Evolutionary conservation across 2,329 filamentous ascomycete species (phyloP), one percentile per base, ranked within the genome.

Genomic region (Domatiomyces globalis): DNA sequence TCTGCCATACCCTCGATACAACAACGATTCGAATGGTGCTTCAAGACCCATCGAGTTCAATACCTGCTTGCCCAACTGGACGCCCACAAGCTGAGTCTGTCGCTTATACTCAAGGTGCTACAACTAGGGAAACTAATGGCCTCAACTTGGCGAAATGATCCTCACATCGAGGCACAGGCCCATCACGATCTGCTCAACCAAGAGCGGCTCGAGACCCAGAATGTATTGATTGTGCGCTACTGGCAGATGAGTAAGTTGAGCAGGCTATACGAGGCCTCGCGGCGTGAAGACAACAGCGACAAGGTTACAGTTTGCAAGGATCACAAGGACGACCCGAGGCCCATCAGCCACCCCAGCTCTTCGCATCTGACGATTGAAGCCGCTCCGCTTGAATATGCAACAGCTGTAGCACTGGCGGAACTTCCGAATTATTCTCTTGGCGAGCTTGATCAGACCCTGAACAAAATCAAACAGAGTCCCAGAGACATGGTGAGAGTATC

Each of bases 171-270:
- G 25, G 57, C 56, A 50, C 29, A 53, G 18, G n/a, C 55, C 48
- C 56, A 63, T 45, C 62, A 65, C 2, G 65, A 68, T 46, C 52
- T 59, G 12, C 62, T 69, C 50, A 63, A 62, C 8, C 67, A 69
- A 57, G 68, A 70, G 49, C 65, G 68, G 49, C 66, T 64, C 2
- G 69, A 70, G 50, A 63, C 63, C 3, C 68, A 71, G 53, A 71
- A 69, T 48, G 67, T 69, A 61, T 61, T 71, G n/a, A 66, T 71
- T 43, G 62, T 69, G n/a, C 62, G 67, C 43, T 68, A 69, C 52
- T 70, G 66, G 65, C 65, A 68, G 5, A 58, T 64, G 49, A 67
- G 63, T 45, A 62, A 63, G n/a, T 59, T 69, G 17, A 64, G 67
- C 50, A 55, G 62, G 5, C 54, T 71, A 17, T 69, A 66, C 56